phyloP scores from a whole-genome alignment of 139 green algal species.

The Marvania coccoides region DNA sequence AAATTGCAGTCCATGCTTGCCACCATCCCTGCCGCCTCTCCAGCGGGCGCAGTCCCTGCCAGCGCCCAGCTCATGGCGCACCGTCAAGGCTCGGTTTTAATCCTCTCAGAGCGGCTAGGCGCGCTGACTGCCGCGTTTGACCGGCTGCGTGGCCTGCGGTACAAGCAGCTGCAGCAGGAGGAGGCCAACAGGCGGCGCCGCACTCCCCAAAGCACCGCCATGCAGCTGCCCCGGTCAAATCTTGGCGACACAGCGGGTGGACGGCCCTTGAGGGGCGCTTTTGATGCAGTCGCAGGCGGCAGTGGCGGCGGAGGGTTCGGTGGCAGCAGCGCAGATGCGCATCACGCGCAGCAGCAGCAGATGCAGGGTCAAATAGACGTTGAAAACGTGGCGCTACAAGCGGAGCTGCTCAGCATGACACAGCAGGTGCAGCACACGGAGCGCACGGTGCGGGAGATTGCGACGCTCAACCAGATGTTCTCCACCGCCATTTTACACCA shows the following conservation, averaged over 20 bases:
- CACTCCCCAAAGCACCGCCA: constrained; percentile 1
- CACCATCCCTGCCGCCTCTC: neutral
- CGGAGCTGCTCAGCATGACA: constrained; percentile 38
- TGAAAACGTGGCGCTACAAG: constrained; percentile 41
- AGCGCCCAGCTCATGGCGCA: constrained; percentile 59
- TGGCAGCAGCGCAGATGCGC: neutral
- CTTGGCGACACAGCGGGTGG: neutral
- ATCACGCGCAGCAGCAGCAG: constrained; percentile 1
- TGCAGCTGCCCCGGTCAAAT: neutral
- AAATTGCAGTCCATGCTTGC: constrained; percentile 33
- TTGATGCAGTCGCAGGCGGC: neutral
- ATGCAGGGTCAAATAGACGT: constrained; percentile 17
- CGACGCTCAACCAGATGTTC: constrained; percentile 73
- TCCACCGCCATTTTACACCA: constrained; percentile 58
- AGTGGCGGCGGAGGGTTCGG: neutral
- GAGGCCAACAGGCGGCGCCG: constrained; percentile 10
- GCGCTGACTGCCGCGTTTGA: constrained; percentile 51
- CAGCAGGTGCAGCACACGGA: constrained; percentile 42
- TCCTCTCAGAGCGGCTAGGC: constrained; percentile 61
- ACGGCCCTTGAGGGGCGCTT: neutral
- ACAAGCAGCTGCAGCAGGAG: constrained; percentile 19
- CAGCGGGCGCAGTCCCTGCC: neutral
- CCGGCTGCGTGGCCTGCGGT: constrained; percentile 21
- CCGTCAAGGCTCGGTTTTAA: constrained; percentile 71
- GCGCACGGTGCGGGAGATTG: constrained; percentile 59